A percentile compares a stretch with the other conserved stretches of the same genome.
Evolutionary conservation across 768 basidiomycete genomes (phyloP).

Genomic region (Exidia glandulosa): DNA sequence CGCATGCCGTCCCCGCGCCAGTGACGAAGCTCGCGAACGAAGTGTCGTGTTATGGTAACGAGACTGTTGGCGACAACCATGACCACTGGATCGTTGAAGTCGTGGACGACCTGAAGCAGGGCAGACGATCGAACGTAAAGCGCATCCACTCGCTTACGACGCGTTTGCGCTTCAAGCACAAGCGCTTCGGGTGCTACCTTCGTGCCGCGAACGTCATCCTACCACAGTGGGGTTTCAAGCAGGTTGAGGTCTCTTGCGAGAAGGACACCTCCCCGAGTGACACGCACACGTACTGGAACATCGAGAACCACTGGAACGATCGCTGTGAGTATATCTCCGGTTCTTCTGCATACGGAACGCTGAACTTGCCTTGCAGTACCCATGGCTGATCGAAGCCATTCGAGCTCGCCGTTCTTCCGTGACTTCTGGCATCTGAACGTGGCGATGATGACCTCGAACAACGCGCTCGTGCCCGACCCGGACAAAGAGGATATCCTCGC

Average conservation of each 20-base stretch:
- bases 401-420: constrained; percentile 80
- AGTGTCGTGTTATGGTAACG: constrained; percentile 89
- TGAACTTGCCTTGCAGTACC: constrained; percentile 47
- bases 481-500: constrained; percentile 99
- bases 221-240: constrained; percentile 99
- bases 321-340: constrained; percentile 48
- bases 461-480: constrained; percentile 91
- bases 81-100: constrained; percentile 92
- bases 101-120: constrained; percentile 75
- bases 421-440: constrained; percentile 99
- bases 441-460: constrained; percentile 99
- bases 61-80: constrained; percentile 73
- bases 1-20: constrained; percentile 80
- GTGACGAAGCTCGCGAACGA: constrained; percentile 83
- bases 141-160: constrained; percentile 87
- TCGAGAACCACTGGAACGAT: constrained; percentile 96
- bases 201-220: constrained; percentile 79
- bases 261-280: constrained; percentile 76
- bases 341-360: not conserved
- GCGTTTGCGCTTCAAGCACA: constrained; percentile 72
- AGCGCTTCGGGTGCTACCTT: constrained; percentile 73
- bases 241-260: constrained; percentile 90
- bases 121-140: constrained; percentile 43
- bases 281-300: constrained; percentile 91
- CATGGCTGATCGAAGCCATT: constrained; percentile 72